These are phyloP conservation scores for Hylodesmum podocarpum DNA, from an alignment of 306 rosid species.

Conservation along the genomic window DNA sequence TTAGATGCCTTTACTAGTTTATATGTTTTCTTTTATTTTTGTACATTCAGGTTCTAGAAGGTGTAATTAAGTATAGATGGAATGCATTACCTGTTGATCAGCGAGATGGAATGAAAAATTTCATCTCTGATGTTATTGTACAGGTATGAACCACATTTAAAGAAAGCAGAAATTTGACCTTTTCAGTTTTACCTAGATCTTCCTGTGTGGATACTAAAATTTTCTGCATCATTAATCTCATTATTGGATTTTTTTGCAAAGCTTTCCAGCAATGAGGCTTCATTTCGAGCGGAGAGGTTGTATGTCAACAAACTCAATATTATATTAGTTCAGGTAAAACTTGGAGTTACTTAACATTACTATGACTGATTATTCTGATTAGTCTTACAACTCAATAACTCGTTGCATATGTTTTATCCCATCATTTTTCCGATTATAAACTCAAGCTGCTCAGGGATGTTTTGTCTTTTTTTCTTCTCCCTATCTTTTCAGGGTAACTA, in stretches of 20 bases:
- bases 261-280: conserved; percentile 89
- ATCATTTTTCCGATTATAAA: background rate
- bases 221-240: conserved; percentile 17
- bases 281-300: conserved; percentile 85
- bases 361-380: background rate
- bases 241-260: conserved; percentile 29
- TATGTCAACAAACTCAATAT: conserved; percentile 98
- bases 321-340: conserved; percentile 90
- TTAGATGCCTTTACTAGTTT: background rate
- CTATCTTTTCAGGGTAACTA: background rate
- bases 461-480: background rate
- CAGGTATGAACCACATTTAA: conserved; percentile 52
- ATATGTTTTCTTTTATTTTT: background rate
- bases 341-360: background rate
- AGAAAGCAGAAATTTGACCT: background rate
- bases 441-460: background rate
- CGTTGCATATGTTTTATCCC: background rate
- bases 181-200: background rate
- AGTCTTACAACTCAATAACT: background rate
- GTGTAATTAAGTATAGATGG: conserved; percentile 97
- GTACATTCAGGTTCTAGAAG: conserved; percentile 81
- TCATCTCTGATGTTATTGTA: conserved; percentile 91
- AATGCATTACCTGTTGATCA: conserved; percentile 97
- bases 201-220: background rate
- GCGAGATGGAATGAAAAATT: conserved; percentile 99